Base-by-base conservation (phyloP, 140 eudicot genomes). In the Senecio squalidus region DNA sequence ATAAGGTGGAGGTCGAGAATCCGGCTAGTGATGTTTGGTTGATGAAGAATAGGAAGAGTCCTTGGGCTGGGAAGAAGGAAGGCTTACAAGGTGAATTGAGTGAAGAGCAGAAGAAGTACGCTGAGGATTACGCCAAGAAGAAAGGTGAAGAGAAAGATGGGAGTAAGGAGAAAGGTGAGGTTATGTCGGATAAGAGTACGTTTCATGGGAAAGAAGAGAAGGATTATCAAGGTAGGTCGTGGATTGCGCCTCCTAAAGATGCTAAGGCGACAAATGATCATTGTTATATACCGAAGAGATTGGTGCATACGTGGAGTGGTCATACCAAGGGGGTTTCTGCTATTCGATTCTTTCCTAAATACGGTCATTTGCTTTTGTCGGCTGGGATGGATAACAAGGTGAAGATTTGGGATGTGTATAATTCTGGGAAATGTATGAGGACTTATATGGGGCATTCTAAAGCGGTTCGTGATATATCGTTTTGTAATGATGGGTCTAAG, bases 221-320 rank as follows among this genome's bases (percentile, higher is more conserved):
- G 40, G 98, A 92, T 86, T 92, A 92, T 73, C 98, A 92, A 68
- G 98, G 98, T 0, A 47, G 96, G 76, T 87, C 98, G 0, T 92
- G 98, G 98, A 92, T 86, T 72, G 81, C 86, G 1, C 96, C 95
- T 6, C 96, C 98, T 9, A 92, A 87, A 67, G 98, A 87, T 55
- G 92, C 85, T 0, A 92, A 92, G 39, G 96, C 96, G 0, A 61
- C 58, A 0, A 84, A 86, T 67, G 96, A 84, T 36, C 98, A 87
- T 82, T 87, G 98, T 47, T 92, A 84, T 69, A 86, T 92, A 51
- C 98, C 98, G 0, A 92, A 92, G 60, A 78, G 96, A 68, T 70
- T 88, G 88, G 95, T 83, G 44, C 98, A 92, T 70, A 92, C 98
- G 0, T 92, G 98, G 98, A 87, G 96, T 63, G 98, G 98, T 9